phyloP scores from a whole-genome alignment of 352 stramenopile genomes.

The Phytophthora fragariae region DNA sequence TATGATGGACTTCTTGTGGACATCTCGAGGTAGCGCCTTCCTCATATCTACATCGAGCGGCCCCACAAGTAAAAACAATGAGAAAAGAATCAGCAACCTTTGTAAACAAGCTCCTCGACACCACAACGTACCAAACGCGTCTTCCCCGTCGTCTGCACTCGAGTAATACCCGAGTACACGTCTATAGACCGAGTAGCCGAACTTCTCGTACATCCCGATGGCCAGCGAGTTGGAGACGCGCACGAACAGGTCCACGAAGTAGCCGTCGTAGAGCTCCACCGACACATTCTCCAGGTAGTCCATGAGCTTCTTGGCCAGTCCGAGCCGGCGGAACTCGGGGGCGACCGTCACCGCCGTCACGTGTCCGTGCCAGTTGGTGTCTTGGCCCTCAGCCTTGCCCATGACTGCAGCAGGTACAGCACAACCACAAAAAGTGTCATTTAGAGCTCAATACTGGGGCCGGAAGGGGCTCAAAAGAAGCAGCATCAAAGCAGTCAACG shows the following conservation, averaged over 20 bases:
- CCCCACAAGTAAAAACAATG: not conserved
- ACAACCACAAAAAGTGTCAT: constrained; percentile 17
- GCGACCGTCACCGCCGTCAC: constrained; percentile 98
- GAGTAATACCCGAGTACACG: constrained; percentile 94
- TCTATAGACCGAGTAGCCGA: constrained; percentile 94
- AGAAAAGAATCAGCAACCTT: not conserved
- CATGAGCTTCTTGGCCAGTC: constrained; percentile 95
- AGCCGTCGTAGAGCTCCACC: constrained; percentile 90
- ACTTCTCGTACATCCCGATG: constrained; percentile 94
- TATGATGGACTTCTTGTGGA: constrained; percentile 92
- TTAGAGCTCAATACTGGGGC: constrained; percentile 9
- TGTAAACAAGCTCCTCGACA: constrained; percentile 5
- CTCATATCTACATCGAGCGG: constrained; percentile 85
- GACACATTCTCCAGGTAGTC: constrained; percentile 92
- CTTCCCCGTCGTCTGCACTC: constrained; percentile 80
- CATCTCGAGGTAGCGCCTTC: constrained; percentile 90
- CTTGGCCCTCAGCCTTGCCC: constrained; percentile 96
- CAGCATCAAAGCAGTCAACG: constrained; percentile 15
- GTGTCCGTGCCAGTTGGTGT: constrained; percentile 97
- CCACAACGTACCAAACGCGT: constrained; percentile 84
- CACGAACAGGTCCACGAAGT: constrained; percentile 99
- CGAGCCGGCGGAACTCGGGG: constrained; percentile 93
- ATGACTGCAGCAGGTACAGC: constrained; percentile 75
- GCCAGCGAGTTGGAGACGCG: constrained; percentile 94
- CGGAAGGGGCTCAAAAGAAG: constrained; percentile 8